Evolutionary conservation across 495 filamentous ascomycete genomes (phyloP), one percentile per base, ranked within the genome.

Genomic region (Penicillium canescens): DNA sequence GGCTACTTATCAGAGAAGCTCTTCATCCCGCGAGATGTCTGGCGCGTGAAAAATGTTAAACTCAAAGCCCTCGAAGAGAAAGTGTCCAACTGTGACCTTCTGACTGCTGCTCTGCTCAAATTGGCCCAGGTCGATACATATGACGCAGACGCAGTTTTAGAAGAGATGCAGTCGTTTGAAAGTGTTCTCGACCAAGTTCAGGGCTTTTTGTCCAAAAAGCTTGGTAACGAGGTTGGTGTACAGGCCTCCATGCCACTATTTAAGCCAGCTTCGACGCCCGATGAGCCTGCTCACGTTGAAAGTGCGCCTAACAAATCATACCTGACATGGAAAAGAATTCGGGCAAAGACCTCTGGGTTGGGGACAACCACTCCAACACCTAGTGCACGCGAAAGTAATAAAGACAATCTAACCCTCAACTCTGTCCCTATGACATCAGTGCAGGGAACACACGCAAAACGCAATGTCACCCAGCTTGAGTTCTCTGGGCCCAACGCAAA

Each of bases 91-190:
- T 97, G 92, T 59, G 95, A 98, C 63, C 77, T 92, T 34, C 76
- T 98, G 35, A 97, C 92, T 7, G 95, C 94, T 3, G 92, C 94
- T 13, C 75, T 98, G 40, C 78, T 89, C 40, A 93, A 90, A 62
- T 78, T 98, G 24, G 82, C 85, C 13, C 82, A 83, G 46, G 91
- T 96, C 5, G 91, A 97, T 59, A 91, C 85, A 2, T 86, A 85
- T 54, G 92, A 98, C 66, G 90, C 92, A 2, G 91, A 96, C 59
- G 89, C 92, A 16, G 85, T 98, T 13, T 74, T 95, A 28, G 92
- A 96, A 60, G 94, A 98, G 66, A 96, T 98, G 90, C 90, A 97
- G 64, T 76, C 83, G n/a, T 78, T 98, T 24, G 94, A 98, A 71
- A 78, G 75, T 48, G 79, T 97, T 34, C 79, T 98, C 26, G 94